These are phyloP conservation scores for Aaosphaeria arxii DNA, from an alignment of 2,329 filamentous ascomycete species.

Conservation along the genomic window DNA sequence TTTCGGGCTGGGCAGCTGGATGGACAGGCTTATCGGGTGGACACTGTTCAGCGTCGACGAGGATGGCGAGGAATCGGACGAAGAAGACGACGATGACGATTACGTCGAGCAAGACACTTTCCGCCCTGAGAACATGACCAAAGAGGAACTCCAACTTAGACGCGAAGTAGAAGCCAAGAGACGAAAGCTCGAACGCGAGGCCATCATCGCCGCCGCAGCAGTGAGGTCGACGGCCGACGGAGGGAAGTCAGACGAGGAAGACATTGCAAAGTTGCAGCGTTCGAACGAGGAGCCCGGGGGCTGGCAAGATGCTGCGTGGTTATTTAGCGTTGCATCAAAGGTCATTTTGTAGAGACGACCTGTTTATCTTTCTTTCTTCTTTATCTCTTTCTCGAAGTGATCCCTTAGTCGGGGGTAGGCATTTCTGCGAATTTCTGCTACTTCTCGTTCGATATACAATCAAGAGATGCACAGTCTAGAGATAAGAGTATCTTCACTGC, in stretches of 20 bases:
- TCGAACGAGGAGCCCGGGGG: conserved; percentile 41
- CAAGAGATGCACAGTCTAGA: background rate
- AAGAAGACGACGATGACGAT: conserved; percentile 27
- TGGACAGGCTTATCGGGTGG: conserved; percentile 59
- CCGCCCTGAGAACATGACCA: conserved; percentile 28
- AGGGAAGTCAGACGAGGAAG: conserved; percentile 16
- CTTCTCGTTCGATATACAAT: background rate
- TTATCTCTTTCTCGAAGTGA: too few species aligned
- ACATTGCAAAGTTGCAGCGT: conserved; percentile 4
- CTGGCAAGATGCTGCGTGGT: conserved; percentile 59
- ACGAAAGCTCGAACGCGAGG: conserved; percentile 34
- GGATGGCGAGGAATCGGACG: conserved; percentile 40
- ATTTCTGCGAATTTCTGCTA: too few species aligned
- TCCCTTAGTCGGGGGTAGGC: too few species aligned
- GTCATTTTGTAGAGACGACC: conserved; percentile 28
- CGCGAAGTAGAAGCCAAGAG: conserved; percentile 36
- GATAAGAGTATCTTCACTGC: background rate
- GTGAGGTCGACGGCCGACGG: conserved; percentile 34
- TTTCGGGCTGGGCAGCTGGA: conserved; percentile 55
- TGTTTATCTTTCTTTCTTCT: background rate
- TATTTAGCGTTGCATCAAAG: conserved; percentile 53
- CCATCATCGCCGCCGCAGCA: conserved; percentile 32
- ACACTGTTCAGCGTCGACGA: conserved; percentile 54
- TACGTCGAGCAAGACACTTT: conserved; percentile 21
- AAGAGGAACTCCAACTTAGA: conserved; percentile 36